A percentile compares a stretch with the other conserved stretches of the same genome.
phyloP scores from a whole-genome alignment of 2,329 filamentous ascomycete genomes.

The Drechslerella coelobrocha region DNA sequence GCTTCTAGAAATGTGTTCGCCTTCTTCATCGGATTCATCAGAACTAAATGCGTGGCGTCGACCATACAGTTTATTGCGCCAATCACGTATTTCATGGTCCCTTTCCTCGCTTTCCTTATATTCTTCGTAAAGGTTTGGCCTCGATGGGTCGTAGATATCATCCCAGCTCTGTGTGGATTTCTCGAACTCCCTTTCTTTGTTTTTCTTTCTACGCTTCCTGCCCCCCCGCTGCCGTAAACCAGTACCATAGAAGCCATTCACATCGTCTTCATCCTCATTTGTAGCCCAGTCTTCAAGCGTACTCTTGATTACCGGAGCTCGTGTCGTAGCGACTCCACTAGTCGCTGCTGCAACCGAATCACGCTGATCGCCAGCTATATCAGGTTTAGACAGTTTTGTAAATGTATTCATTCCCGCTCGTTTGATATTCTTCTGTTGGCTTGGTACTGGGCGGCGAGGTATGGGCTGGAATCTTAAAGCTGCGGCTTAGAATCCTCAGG shows the following conservation, averaged over 20 bases:
- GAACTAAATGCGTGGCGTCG: conserved; percentile 61
- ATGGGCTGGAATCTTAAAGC: conserved; percentile 50
- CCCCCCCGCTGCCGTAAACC: conserved; percentile 78
- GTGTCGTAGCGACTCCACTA: conserved; percentile 5
- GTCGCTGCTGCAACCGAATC: conserved; percentile 48
- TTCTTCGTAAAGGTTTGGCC: conserved; percentile 83
- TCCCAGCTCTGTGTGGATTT: conserved; percentile 79
- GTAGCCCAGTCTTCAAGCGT: conserved; percentile 82
- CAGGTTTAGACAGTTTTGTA: conserved; percentile 34
- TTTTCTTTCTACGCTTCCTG: conserved; percentile 70
- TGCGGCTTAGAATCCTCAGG: conserved; percentile 23
- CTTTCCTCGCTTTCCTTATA: conserved; percentile 85
- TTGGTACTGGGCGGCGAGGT: conserved; percentile 39
- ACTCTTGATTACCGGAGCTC: conserved; percentile 66
- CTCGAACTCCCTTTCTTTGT: conserved; percentile 72
- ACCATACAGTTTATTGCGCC: conserved; percentile 81
- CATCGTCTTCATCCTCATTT: conserved; percentile 74
- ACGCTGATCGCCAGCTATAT: conserved; percentile 15
- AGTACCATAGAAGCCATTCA: conserved; percentile 68
- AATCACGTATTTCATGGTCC: conserved; percentile 78
- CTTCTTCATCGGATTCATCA: conserved; percentile 61
- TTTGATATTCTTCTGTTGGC: conserved; percentile 29
- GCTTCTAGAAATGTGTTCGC: conserved; percentile 6
- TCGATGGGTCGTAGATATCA: conserved; percentile 83
- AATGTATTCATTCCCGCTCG: conserved; percentile 24